Base-by-base conservation (phyloP, 2,329 filamentous ascomycete genomes). In the Alternaria burnsii region DNA sequence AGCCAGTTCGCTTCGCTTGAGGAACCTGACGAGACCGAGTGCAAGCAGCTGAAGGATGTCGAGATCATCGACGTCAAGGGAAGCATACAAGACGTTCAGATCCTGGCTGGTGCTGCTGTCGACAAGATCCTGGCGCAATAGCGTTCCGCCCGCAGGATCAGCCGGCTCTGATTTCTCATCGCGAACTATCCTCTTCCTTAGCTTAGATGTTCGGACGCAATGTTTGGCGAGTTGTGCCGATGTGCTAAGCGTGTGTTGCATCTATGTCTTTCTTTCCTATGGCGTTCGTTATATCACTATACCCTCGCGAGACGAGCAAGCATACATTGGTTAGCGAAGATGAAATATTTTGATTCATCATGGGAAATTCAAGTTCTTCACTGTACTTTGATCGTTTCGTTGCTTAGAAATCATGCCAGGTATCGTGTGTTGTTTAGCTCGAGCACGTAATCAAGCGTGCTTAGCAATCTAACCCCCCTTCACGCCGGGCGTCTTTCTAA, bases 1-100 rank as follows among this genome's bases (percentile, higher is more conserved):
- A 97, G 93, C 80, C 95, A 99, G 77, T 91, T 98, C 68, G 87
- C 89, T 64, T 90, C 89, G 53, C 85, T 99, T n/a, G 94, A 99
- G 81, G 88, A 90, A 63, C 95, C 95, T 0, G 84, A 84, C 52
- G 79, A 81, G 46, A 87, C 92, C 56, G 91, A 93, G 74, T 82
- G 85, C 65, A 82, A 76, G 61, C 72, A 70, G 52, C 70, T 78
- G 11, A 76, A 76, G 64, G 82, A 84, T 65, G 80, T 83, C 2
- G 66, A 82, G 55, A 76, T 76, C 22, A 77, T 84, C 48, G 82
- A 84, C 65, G 82, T 83, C 12, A 79, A 77, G 60, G 81, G 81
- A 11, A 73, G 67, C 28, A 71, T 75, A 51, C 65, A 64, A 26
- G 79, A 82, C 55, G 82, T 84, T 32, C 70, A 81, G 58, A 56